phyloP scores from a whole-genome alignment of 805 yeast genomes.

The Kodamaea kakaduensis region DNA sequence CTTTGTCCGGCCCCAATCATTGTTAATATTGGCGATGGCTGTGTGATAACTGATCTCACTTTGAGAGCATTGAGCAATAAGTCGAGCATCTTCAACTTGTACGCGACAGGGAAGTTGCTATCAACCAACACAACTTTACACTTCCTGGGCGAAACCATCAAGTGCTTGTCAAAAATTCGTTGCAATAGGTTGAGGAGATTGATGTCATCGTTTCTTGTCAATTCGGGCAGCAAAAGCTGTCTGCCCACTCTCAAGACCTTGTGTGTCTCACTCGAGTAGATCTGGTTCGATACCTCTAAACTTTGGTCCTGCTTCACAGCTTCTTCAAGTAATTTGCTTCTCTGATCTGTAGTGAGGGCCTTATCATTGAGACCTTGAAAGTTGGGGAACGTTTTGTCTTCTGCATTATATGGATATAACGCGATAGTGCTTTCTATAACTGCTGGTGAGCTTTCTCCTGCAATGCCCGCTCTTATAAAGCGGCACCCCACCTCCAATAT shows the following conservation, averaged over 20 bases:
- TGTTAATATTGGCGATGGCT: conserved; percentile 18
- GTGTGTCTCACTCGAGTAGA: background rate
- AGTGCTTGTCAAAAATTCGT: conserved; percentile 12
- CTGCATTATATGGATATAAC: background rate
- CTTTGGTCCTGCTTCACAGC: background rate
- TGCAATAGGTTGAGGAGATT: conserved; percentile 7
- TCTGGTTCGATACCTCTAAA: background rate
- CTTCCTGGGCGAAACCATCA: conserved; percentile 18
- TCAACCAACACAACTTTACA: conserved; percentile 22
- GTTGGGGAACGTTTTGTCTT: conserved; percentile 14
- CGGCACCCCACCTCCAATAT: conserved; percentile 19
- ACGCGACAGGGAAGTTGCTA: conserved; percentile 13
- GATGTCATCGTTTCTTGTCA: background rate
- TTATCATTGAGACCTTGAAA: conserved; percentile 19
- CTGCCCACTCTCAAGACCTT: background rate
- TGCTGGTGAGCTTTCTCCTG: conserved; percentile 21
- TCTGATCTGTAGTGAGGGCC: conserved; percentile 17
- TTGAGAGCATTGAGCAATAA: conserved; percentile 21
- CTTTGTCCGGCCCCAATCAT: conserved; percentile 19
- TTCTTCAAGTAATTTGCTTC: conserved; percentile 4
- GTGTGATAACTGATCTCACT: conserved; percentile 22
- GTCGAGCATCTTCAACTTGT: conserved; percentile 17
- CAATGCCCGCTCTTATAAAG: conserved; percentile 22
- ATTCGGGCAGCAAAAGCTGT: background rate
- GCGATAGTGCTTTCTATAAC: conserved; percentile 4